Conservation (phyloP, 805 yeast genomes). For the Soucietia sequanensis region DNA sequence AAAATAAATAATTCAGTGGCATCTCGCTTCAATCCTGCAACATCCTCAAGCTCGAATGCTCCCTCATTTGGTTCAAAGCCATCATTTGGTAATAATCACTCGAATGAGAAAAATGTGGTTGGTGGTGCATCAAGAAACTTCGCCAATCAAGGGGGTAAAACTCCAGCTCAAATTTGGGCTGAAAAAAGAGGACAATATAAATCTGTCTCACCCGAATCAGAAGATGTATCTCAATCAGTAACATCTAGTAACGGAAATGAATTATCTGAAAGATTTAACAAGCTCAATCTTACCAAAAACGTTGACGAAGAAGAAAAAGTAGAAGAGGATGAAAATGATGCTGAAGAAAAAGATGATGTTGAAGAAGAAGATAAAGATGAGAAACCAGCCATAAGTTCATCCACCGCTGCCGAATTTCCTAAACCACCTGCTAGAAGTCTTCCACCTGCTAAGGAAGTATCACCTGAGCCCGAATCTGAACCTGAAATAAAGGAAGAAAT, state of each 20-base stretch:
- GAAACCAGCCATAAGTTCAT: conserved; percentile 7
- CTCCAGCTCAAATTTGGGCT: conserved; percentile 97
- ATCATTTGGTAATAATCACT: conserved; percentile 27
- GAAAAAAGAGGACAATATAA: conserved; percentile 74
- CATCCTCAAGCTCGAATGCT: conserved; percentile 18
- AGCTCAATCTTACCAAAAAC: conserved; percentile 5
- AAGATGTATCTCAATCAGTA: conserved; percentile 14
- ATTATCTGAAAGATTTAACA: conserved; percentile 14
- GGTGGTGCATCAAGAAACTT: conserved; percentile 63
- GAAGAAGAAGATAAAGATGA: conserved; percentile 8
- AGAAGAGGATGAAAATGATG: conserved; percentile 12
- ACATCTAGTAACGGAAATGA: conserved; percentile 17
- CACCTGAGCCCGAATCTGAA: conserved; percentile 12
- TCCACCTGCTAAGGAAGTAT: conserved; percentile 6
- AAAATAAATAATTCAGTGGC: conserved; percentile 51
- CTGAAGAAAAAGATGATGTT: conserved; percentile 7
- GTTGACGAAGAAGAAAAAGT: conserved; percentile 12
- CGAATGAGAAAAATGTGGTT: conserved; percentile 44
- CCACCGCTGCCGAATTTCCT: conserved; percentile 7
- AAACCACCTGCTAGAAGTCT: conserved; percentile 7
- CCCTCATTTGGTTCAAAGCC: conserved; percentile 38
- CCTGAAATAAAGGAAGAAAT: too few relatives aligned
- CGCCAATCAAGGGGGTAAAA: conserved; percentile 72
- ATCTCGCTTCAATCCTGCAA: conserved; percentile 43
- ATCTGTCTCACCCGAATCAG: conserved; percentile 29